These are phyloP conservation scores for Penicillium malachiteum DNA, from an alignment of 495 filamentous ascomycete genomes.

Conservation along the genomic window DNA sequence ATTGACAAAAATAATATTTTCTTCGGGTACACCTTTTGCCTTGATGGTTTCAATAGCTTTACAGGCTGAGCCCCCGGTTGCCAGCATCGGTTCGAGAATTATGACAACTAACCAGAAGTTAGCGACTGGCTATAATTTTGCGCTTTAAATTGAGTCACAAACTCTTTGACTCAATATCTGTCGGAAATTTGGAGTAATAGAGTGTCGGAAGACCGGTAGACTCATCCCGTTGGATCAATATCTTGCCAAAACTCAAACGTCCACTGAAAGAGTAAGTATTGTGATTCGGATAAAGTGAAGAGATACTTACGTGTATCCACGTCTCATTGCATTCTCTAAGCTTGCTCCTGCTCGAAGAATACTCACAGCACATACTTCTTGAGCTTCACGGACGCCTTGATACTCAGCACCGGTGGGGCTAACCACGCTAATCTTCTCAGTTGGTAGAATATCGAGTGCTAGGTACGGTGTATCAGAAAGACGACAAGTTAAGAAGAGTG, in stretches of 20 bases:
- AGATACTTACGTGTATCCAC: conserved; percentile 11
- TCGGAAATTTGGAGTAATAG: conserved; percentile 17
- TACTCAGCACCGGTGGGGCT: conserved; percentile 10
- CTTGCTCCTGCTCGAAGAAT: conserved; percentile 17
- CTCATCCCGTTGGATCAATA: conserved; percentile 19
- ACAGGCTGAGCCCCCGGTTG: conserved; percentile 19
- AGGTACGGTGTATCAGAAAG: background rate
- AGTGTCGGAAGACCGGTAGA: conserved; percentile 8
- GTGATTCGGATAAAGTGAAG: background rate
- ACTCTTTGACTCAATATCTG: conserved; percentile 9
- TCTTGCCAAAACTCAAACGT: conserved; percentile 13
- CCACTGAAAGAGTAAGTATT: background rate
- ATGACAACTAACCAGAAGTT: conserved; percentile 1
- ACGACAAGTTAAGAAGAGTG: no score
- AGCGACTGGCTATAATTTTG: background rate
- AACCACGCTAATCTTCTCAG: background rate
- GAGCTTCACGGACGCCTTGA: conserved; percentile 4
- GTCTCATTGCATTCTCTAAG: conserved; percentile 12
- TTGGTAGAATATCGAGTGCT: conserved; percentile 12
- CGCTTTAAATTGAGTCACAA: background rate
- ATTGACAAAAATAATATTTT: conserved; percentile 20
- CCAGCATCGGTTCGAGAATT: conserved; percentile 19
- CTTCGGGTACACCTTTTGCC: conserved; percentile 10
- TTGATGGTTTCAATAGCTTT: conserved; percentile 14
- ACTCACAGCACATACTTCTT: conserved; percentile 9